These are phyloP conservation scores for Chondrus crispus DNA, from an alignment of 23 red algal genomes.

Conservation along the genomic window DNA sequence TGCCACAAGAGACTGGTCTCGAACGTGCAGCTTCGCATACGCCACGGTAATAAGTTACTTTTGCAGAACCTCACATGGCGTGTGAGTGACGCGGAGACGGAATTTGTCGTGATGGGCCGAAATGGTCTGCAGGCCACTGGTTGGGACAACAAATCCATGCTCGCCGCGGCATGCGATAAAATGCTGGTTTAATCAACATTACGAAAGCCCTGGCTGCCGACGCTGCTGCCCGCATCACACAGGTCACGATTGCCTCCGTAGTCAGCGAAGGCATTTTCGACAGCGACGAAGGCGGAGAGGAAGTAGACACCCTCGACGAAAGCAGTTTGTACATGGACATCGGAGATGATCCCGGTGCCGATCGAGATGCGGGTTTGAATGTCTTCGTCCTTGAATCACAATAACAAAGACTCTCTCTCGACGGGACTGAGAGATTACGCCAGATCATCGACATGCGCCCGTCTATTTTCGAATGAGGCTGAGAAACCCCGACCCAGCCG, in stretches of 20 bases:
- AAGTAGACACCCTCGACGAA: too few relatives aligned
- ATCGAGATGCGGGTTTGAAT: neutral
- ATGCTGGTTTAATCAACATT: neutral
- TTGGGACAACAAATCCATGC: neutral
- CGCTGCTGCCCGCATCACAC: neutral
- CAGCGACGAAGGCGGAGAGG: too few relatives aligned
- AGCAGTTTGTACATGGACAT: too few relatives aligned
- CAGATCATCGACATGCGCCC: neutral
- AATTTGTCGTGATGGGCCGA: neutral
- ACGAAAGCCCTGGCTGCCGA: neutral
- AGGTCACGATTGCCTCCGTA: neutral
- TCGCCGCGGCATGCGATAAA: neutral
- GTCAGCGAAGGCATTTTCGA: neutral
- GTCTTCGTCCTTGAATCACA: neutral
- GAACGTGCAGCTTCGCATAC: neutral
- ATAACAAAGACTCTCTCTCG: neutral
- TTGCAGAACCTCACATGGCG: constrained; percentile 8
- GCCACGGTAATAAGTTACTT: neutral
- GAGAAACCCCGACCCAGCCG: neutral
- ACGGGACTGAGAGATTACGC: neutral
- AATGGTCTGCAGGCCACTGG: neutral
- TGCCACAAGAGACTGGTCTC: neutral
- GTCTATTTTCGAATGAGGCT: neutral
- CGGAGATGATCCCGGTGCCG: neutral
- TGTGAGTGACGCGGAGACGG: neutral